phyloP scores from a whole-genome alignment of 2,329 filamentous ascomycete species.

The Lojkania enalia region DNA sequence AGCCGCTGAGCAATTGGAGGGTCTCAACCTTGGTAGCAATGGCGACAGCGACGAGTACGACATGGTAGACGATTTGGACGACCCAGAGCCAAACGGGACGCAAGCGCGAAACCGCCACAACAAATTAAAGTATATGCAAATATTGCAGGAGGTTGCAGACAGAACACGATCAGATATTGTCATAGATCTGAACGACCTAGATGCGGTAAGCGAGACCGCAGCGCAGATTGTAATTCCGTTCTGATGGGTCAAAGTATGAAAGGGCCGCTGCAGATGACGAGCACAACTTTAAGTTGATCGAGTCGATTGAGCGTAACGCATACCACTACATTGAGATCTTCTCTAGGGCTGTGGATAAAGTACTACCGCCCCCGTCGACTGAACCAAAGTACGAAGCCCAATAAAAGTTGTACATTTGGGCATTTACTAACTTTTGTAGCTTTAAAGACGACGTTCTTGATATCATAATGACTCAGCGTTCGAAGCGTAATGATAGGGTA shows the following conservation, averaged over 20 bases:
- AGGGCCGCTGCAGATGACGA: slow-evolving; percentile 65
- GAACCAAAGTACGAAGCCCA: slow-evolving; percentile 69
- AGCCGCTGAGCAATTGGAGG: slow-evolving; percentile 79
- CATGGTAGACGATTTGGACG: slow-evolving; percentile 82
- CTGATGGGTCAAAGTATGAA: slow-evolving; percentile 67
- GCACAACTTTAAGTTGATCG: slow-evolving; percentile 66
- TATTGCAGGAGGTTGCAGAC: slow-evolving; percentile 86
- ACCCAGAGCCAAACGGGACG: slow-evolving; percentile 54
- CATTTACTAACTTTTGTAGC: slow-evolving; percentile 51
- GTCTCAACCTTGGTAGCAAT: slow-evolving; percentile 84
- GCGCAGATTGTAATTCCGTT: no score
- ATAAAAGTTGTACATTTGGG: background rate
- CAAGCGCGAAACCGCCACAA: slow-evolving; percentile 49
- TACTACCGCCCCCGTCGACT: slow-evolving; percentile 75
- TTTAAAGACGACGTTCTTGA: slow-evolving; percentile 98
- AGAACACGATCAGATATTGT: slow-evolving; percentile 74
- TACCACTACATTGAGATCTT: slow-evolving; percentile 94
- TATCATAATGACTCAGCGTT: slow-evolving; percentile 90
- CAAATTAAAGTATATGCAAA: slow-evolving; percentile 84
- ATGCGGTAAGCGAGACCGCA: slow-evolving; percentile 59
- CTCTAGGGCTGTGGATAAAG: slow-evolving; percentile 82
- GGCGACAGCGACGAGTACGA: slow-evolving; percentile 89
- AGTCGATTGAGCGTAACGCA: slow-evolving; percentile 86
- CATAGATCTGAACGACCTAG: slow-evolving; percentile 87
- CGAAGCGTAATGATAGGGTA: slow-evolving; percentile 80